phyloP scores from a whole-genome alignment of 2,329 filamentous ascomycete species.

The Fusarium nematophilum region DNA sequence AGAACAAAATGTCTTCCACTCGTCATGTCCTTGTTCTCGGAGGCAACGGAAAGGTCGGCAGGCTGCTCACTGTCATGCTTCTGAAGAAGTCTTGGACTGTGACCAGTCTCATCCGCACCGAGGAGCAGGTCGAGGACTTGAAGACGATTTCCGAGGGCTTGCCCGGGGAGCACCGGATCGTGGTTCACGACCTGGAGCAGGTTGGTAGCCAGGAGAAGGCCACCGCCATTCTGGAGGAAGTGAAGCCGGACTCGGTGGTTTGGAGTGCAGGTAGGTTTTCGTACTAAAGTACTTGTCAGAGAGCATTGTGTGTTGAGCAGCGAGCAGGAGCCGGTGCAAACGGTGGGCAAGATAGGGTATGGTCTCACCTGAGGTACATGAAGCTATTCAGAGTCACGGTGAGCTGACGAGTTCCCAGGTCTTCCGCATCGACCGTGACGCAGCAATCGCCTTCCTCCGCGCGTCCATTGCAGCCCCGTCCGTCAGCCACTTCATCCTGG shows the following conservation, averaged over 20 bases:
- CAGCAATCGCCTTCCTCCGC: constrained; percentile 38
- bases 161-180: constrained; percentile 69
- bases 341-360: constrained; percentile 55
- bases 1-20: constrained; percentile 25
- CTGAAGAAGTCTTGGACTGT: constrained; percentile 77
- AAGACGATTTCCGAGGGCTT: constrained; percentile 65
- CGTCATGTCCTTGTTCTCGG: constrained; percentile 74
- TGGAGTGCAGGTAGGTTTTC: constrained; percentile 64
- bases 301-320: constrained; percentile 11
- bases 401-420: constrained; percentile 32
- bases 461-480: constrained; percentile 37
- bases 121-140: constrained; percentile 71
- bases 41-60: constrained; percentile 79
- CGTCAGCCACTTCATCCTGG: constrained; percentile 68
- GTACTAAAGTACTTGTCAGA: not conserved
- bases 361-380: not conserved
- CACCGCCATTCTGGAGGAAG: constrained; percentile 64
- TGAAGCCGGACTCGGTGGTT: constrained; percentile 71
- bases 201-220: constrained; percentile 68
- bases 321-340: constrained; percentile 32
- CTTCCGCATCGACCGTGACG: constrained; percentile 42
- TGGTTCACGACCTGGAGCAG: constrained; percentile 75
- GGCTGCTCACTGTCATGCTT: constrained; percentile 76
- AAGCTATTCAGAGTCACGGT: not conserved
- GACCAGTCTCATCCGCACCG: constrained; percentile 77